A percentile compares a stretch with the other conserved stretches of the same genome.
Conservation (phyloP, 257 asterid species). For the Apocynum venetum region DNA sequence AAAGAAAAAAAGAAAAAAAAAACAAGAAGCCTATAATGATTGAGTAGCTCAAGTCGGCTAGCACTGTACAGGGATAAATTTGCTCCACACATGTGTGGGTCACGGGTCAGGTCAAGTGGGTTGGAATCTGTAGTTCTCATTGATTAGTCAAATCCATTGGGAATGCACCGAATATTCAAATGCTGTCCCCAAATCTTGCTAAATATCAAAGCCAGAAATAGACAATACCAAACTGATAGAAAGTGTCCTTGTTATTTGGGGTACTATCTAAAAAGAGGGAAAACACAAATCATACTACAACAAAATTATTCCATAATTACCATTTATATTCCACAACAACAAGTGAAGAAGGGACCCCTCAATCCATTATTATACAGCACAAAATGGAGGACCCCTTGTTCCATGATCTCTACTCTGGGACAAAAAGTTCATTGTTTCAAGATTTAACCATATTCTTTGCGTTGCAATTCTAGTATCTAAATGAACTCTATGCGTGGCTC, state of each 20-base stretch:
- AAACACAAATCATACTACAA: background rate
- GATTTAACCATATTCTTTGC: slow-evolving; percentile 14
- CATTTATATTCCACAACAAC: background rate
- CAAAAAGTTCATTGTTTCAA: background rate
- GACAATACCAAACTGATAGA: background rate
- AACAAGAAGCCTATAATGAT: too few species aligned
- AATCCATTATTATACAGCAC: background rate
- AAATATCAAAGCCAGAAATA: background rate
- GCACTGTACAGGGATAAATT: background rate
- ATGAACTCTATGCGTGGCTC: slow-evolving; percentile 19
- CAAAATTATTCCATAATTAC: background rate
- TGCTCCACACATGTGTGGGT: background rate
- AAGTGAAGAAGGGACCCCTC: background rate
- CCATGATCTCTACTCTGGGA: slow-evolving; percentile 10
- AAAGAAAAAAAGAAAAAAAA: too few species aligned
- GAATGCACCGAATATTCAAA: background rate
- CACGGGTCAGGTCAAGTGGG: background rate
- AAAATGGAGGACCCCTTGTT: slow-evolving; percentile 6
- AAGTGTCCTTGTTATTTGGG: background rate
- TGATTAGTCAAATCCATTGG: background rate
- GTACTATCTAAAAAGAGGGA: background rate
- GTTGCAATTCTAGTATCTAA: background rate
- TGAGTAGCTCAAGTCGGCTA: too few species aligned
- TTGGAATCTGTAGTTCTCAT: too few species aligned
- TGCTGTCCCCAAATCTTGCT: background rate